Conservation (phyloP, 805 yeast genomes). For the Candida railenensis region DNA sequence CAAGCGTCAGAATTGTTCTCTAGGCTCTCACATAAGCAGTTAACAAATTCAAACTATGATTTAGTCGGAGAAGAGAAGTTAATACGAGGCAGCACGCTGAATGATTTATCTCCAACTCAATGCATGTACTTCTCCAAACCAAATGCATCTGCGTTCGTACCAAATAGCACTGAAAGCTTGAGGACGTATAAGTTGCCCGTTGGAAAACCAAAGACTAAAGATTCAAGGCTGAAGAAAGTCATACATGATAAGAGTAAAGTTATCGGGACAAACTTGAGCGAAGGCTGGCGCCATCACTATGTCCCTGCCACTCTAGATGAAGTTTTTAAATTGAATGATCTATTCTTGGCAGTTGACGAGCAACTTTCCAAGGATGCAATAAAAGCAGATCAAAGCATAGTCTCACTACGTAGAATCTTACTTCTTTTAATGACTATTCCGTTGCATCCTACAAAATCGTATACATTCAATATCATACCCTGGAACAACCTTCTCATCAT, state of each 20-base stretch:
- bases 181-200: constrained; percentile 3
- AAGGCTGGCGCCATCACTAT: constrained; percentile 14
- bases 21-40: not conserved
- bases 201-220: constrained; percentile 3
- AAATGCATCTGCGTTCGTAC: not conserved
- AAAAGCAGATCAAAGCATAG: constrained; percentile 5
- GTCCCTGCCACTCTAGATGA: constrained; percentile 8
- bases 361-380: constrained; percentile 5
- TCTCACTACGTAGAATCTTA: constrained; percentile 17
- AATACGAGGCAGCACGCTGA: not conserved
- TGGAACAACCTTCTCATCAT: constrained; percentile 17
- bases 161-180: not conserved
- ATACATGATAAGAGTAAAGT: constrained; percentile 1
- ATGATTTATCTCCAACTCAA: not conserved
- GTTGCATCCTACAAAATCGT: constrained; percentile 9
- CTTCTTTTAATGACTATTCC: constrained; percentile 19
- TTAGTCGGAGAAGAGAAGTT: constrained; percentile 7
- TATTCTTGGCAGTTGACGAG: constrained; percentile 11
- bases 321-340: constrained; percentile 16
- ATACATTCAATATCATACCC: constrained; percentile 16
- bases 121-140: not conserved
- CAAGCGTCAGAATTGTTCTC: not conserved
- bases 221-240: not conserved
- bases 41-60: constrained; percentile 3
- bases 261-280: constrained; percentile 18